phyloP scores from a whole-genome alignment of 345 rosid genomes.

The Excoecaria cochinchinensis region DNA sequence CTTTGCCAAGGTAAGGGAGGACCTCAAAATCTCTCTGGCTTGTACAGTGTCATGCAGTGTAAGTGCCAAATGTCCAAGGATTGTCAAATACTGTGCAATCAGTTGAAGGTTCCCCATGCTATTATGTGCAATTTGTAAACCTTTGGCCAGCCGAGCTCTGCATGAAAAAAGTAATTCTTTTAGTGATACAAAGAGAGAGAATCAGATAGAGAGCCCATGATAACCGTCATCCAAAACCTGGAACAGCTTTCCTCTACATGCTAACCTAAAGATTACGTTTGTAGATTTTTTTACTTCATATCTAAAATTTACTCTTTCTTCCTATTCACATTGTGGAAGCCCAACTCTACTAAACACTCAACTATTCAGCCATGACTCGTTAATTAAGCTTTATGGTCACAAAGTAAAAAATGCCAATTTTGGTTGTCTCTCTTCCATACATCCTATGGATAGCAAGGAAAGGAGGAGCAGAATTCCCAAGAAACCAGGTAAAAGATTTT shows the following conservation, averaged over 20 bases:
- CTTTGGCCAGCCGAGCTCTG: conserved; percentile 92
- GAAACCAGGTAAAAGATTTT: not conserved
- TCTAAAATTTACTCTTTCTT: not conserved
- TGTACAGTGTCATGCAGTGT: conserved; percentile 86
- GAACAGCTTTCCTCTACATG: not conserved
- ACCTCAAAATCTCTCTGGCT: conserved; percentile 93
- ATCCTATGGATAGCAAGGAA: not conserved
- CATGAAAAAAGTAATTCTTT: conserved; percentile 22
- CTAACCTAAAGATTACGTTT: not conserved
- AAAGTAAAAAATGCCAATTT: conserved; percentile 1
- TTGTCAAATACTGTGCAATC: conserved; percentile 85
- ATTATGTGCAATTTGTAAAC: conserved; percentile 86
- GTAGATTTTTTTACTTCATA: not conserved
- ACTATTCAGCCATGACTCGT: not conserved
- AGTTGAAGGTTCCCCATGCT: conserved; percentile 97
- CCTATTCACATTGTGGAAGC: not conserved
- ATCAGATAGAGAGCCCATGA: not conserved
- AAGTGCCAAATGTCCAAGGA: conserved; percentile 90
- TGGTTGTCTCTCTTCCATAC: not conserved
- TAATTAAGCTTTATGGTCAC: not conserved
- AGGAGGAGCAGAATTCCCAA: not conserved
- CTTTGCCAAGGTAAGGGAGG: conserved; percentile 85
- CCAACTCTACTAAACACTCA: not conserved
- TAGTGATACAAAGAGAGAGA: conserved; percentile 2
- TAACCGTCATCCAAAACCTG: not conserved